Evolutionary conservation across 2,329 filamentous ascomycete genomes (phyloP), one percentile per base, ranked within the genome.

Genomic region (Xylaria polymorpha): DNA sequence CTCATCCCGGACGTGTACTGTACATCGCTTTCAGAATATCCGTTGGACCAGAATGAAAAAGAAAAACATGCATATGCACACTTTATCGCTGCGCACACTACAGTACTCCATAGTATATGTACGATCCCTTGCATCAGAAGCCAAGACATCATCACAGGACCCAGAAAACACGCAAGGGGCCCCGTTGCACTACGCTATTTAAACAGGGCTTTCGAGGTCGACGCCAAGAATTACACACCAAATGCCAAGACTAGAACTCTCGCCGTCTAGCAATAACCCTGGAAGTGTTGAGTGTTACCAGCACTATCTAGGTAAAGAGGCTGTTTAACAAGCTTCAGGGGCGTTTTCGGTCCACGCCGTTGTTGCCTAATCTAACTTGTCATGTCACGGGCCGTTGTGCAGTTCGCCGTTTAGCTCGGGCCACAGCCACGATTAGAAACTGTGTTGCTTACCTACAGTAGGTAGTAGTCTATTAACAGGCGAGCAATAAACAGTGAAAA

Each of bases 101-200:
- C 66, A 43, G 22, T 35, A 48, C 18, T 55, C 48, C 25, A 66
- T 62, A 65, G 18, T 37, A 48, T 65, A 65, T 66, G 68, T 70
- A 68, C 61, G 63, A 70, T 70, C 68, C 68, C 68, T 65, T 68
- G 66, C 68, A 68, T 68, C 41, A 67, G 18, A 58, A 14, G 65
- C 68, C 59, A 66, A 70, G 61, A 41, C 50, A 44, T 66, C 50
- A 44, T 66, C 22, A 46, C 22, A 35, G 53, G 48, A 61, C 55
- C 43, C 29, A 15, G 12, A 55, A 35, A 60, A 12, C 20, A 39
- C 41, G 59, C 51, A 63, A 41, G 39, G 61, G 61, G 15, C 39
- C 32, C 32, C 43, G 32, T 56, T 20, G 51, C 10, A 20, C 51
- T 22, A 25, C 35, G 29, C 55, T 57, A 43, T 57, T 46, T 32